phyloP scores from a whole-genome alignment of 169 alveolate genomes.

The Condylostoma magnum region DNA sequence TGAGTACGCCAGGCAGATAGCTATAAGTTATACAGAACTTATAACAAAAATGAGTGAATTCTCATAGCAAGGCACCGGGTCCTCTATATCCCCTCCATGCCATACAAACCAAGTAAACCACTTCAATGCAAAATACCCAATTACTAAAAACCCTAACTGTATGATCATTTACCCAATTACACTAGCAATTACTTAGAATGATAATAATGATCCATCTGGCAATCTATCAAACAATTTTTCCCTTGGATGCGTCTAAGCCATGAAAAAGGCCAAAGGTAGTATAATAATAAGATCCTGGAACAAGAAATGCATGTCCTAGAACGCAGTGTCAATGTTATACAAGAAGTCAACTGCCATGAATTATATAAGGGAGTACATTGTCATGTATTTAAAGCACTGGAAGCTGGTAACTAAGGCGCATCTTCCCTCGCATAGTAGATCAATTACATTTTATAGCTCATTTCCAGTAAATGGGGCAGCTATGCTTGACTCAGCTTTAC shows the following conservation, averaged over 20 bases:
- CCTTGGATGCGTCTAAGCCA: slow-evolving; percentile 73
- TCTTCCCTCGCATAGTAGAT: slow-evolving; percentile 80
- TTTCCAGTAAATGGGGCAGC: slow-evolving; percentile 86
- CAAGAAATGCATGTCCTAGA: slow-evolving; percentile 74
- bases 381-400: slow-evolving; percentile 80
- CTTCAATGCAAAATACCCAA: neutral
- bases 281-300: slow-evolving; percentile 75
- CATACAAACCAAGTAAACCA: neutral
- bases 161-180: slow-evolving; percentile 60
- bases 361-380: slow-evolving; percentile 78
- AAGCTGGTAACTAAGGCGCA: slow-evolving; percentile 79
- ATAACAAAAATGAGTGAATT: slow-evolving; percentile 19
- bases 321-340: slow-evolving; percentile 47
- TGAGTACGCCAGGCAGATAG: neutral
- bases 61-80: neutral
- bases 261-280: slow-evolving; percentile 78
- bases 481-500: slow-evolving; percentile 85
- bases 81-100: neutral
- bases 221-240: slow-evolving; percentile 47
- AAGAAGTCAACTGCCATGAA: slow-evolving; percentile 62
- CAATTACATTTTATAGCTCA: slow-evolving; percentile 61
- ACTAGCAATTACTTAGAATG: slow-evolving; percentile 72
- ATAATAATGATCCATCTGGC: slow-evolving; percentile 77
- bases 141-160: neutral
- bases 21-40: neutral